Conservation (phyloP, 768 basidiomycete species). For the Podaxis sp. region DNA sequence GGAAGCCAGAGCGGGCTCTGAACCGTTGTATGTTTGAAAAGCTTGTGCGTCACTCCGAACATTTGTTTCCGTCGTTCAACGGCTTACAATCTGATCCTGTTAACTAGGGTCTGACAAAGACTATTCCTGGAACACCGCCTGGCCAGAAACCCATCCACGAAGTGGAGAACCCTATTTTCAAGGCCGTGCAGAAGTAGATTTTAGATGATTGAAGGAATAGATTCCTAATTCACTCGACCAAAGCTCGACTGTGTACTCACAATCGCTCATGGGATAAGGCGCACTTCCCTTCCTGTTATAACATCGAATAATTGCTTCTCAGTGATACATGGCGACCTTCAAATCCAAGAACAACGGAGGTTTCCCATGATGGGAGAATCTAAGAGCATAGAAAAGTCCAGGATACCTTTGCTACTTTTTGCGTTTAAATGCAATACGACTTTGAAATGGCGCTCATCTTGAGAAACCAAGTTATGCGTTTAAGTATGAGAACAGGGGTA, state of each 20-base stretch:
- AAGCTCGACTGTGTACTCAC: not conserved
- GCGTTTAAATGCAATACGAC: not conserved
- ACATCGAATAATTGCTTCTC: not conserved
- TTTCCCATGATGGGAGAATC: not conserved
- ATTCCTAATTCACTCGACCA: not conserved
- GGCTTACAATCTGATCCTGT: not conserved
- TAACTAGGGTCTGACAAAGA: constrained; percentile 84
- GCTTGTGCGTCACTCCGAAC: constrained; percentile 57
- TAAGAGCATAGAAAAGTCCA: too few relatives aligned
- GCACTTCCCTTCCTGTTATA: not conserved
- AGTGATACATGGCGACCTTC: not conserved
- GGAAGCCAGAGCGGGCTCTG: constrained; percentile 82
- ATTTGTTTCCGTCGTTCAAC: not conserved
- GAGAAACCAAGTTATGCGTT: not conserved
- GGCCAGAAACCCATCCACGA: constrained; percentile 88
- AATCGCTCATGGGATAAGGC: not conserved
- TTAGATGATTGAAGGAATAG: constrained; percentile 7
- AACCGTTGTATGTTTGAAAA: constrained; percentile 98
- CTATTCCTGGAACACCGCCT: constrained; percentile 84
- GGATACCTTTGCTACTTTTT: too few relatives aligned
- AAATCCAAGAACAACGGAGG: not conserved
- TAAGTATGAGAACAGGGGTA: not conserved
- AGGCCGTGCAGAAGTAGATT: constrained; percentile 75
- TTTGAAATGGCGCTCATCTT: not conserved
- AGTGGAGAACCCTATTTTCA: constrained; percentile 80